Percentiles rank a stretch among this genome's conserved stretches.
These are phyloP conservation scores for Pichia manshurica DNA, from an alignment of 805 yeast genomes.

Conservation along the genomic window DNA sequence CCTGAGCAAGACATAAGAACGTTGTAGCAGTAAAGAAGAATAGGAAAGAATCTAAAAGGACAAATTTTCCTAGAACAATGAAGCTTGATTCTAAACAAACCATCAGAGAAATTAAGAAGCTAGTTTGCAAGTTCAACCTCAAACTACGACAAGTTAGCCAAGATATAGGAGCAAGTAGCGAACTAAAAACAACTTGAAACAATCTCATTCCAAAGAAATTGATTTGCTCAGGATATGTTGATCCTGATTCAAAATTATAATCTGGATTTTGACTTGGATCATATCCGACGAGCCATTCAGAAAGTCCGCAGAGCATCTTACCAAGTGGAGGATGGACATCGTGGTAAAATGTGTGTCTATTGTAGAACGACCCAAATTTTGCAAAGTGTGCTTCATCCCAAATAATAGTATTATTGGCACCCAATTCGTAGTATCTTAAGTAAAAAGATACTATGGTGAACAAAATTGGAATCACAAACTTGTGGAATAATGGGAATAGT, in stretches of 20 bases:
- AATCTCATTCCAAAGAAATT: slow-evolving; percentile 63
- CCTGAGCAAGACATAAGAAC: slow-evolving; percentile 50
- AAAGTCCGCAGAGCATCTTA: slow-evolving; percentile 82
- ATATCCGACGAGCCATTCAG: slow-evolving; percentile 47
- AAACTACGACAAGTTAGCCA: slow-evolving; percentile 62
- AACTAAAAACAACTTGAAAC: slow-evolving; percentile 65
- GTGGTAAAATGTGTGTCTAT: slow-evolving; percentile 83
- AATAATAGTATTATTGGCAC: slow-evolving; percentile 52
- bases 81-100: slow-evolving; percentile 64
- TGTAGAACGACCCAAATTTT: slow-evolving; percentile 87
- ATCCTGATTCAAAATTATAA: slow-evolving; percentile 67
- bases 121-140: slow-evolving; percentile 45
- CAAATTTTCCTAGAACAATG: slow-evolving; percentile 67
- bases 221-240: slow-evolving; percentile 52
- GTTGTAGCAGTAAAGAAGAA: slow-evolving; percentile 72
- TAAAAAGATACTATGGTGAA: slow-evolving; percentile 43
- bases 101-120: slow-evolving; percentile 56
- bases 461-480: slow-evolving; percentile 35
- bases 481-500: neutral
- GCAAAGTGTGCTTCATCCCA: slow-evolving; percentile 96
- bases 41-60: slow-evolving; percentile 70
- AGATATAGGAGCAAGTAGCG: slow-evolving; percentile 63
- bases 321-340: slow-evolving; percentile 98
- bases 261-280: slow-evolving; percentile 45
- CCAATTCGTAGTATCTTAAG: slow-evolving; percentile 57